Evolutionary conservation across 129 eudicot species (phyloP), one percentile per base, ranked within the genome.

Genomic region (Ambrosia artemisiifolia): DNA sequence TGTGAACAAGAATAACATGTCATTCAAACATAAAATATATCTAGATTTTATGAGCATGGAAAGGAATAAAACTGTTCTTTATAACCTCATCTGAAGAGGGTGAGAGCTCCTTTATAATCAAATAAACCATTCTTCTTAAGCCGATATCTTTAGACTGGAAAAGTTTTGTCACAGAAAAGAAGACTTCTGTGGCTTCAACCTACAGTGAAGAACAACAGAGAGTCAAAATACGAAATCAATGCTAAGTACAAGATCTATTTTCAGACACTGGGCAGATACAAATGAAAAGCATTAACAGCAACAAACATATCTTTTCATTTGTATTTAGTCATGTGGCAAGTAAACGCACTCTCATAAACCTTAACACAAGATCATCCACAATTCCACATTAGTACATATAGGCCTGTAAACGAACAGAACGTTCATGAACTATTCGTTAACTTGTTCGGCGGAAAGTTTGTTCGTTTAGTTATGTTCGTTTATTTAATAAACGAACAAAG

Each of bases 101-200:
- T 74, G 96, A 88, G 55, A 91, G 85, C 90, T 91, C 97, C 68
- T 91, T 91, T 50, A 88, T 88, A 12, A 91, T 91, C 84, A 91
- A 67, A 72, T 91, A 91, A 53, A 91, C 93, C 97, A 91, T 91
- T 77, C 96, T 88, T 81, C 97, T 79, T 79, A 91, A 83, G 14
- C 96, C 93, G 72, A 80, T 51, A 79, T 91, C 96, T 75, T 61
- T 86, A 33, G 96, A 81, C 77, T 91, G 96, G 73, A 88, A 91
- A 69, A 91, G 91, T 68, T 91, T 91, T 53, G 96, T 88, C 35
- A 86, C 93, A 49, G 96, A 60, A 72, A 88, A 91, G 84, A 91
- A 88, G 33, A 88, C 97, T 82, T 84, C 93, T n/a, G 97, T 91
- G 20, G 97, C 97, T 88, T 91, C 97, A 77, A 74, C 79, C 97